phyloP scores from a whole-genome alignment of 2,329 filamentous ascomycete species.

The Neofusicoccum sp. region DNA sequence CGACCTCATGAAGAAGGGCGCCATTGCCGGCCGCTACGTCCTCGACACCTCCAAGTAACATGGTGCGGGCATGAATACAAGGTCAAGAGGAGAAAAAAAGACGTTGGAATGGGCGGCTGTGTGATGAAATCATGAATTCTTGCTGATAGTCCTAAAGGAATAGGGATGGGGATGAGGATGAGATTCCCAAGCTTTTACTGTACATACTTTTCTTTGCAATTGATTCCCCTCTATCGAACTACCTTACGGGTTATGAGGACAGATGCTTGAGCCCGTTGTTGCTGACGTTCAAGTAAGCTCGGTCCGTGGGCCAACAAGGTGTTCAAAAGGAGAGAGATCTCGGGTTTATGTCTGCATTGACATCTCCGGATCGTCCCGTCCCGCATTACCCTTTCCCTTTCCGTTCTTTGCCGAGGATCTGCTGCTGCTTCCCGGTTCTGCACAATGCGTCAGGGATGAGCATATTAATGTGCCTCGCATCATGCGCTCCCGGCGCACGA shows the following conservation, averaged over 20 bases:
- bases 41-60: constrained; percentile 60
- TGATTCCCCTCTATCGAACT: neutral
- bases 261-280: neutral
- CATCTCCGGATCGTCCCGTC: constrained; percentile 13
- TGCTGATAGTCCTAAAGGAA: neutral
- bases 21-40: constrained; percentile 76
- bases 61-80: neutral
- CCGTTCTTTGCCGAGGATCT: constrained; percentile 4
- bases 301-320: constrained; percentile 3
- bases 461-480: too few relatives aligned
- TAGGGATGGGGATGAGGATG: neutral
- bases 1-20: constrained; percentile 63
- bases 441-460: too few relatives aligned
- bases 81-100: neutral
- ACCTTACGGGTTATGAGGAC: neutral
- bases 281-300: neutral
- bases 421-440: too few relatives aligned
- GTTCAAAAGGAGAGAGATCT: neutral
- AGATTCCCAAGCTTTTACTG: neutral
- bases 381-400: neutral
- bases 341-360: neutral
- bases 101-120: neutral
- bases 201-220: constrained; percentile 10
- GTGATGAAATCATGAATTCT: constrained; percentile 8
- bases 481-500: too few relatives aligned